Evolutionary conservation across 1,284 basidiomycete genomes (phyloP).

Genomic region (Pterulicium gracile): DNA sequence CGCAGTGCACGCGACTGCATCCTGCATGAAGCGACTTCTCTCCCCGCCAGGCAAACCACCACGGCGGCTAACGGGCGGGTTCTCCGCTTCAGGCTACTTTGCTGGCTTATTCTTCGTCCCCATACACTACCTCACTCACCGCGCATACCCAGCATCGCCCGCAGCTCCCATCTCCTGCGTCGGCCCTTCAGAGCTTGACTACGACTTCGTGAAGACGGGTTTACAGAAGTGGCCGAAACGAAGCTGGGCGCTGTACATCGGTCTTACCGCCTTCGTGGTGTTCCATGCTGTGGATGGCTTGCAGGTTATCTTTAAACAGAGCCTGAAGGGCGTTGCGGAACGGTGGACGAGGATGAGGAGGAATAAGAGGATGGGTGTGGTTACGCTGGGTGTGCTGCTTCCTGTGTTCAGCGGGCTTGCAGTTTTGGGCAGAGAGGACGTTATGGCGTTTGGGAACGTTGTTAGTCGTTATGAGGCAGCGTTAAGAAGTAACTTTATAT

Average conservation of each 20-base stretch:
- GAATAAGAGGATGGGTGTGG: background rate
- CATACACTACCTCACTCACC: constrained; percentile 53
- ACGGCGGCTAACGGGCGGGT: constrained; percentile 31
- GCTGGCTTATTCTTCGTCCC: constrained; percentile 42
- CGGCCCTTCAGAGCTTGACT: constrained; percentile 65
- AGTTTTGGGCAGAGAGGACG: background rate
- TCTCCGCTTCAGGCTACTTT: constrained; percentile 48
- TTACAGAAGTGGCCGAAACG: constrained; percentile 47
- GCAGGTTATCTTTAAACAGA: background rate
- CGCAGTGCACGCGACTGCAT: constrained; percentile 42
- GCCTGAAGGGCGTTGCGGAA: no score
- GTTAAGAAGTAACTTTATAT: no score
- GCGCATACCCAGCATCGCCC: constrained; percentile 34
- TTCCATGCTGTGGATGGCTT: background rate
- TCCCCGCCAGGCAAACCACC: constrained; percentile 17
- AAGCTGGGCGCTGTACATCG: constrained; percentile 48
- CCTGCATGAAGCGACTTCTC: constrained; percentile 43
- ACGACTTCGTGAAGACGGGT: constrained; percentile 61
- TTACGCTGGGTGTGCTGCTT: background rate
- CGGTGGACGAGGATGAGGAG: background rate
- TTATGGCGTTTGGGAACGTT: background rate
- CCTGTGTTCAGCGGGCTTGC: background rate
- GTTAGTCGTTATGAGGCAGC: background rate
- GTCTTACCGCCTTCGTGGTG: constrained; percentile 27
- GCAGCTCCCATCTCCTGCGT: constrained; percentile 39